Evolutionary conservation across 306 rosid genomes (phyloP), one percentile per base, ranked within the genome.

Genomic region (Erythrophleum fordii): DNA sequence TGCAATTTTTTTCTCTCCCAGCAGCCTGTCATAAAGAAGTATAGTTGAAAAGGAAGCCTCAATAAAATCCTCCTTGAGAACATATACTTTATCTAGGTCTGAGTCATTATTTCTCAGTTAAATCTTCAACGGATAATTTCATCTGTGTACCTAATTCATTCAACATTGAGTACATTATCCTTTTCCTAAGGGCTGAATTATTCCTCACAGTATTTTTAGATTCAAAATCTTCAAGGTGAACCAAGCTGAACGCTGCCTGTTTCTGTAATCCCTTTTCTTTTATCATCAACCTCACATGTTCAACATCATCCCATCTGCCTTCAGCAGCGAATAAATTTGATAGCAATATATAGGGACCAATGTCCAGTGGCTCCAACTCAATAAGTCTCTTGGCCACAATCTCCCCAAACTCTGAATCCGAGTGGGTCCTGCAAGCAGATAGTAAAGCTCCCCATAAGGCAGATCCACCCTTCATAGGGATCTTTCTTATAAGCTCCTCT

Each of bases 221-320:
- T 58, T 74, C 82, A 44, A 79, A 82, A 70, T 90, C 89, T 80
- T 81, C 89, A 56, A 73, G 77, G 25, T 88, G 81, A 85, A 90
- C 83, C 64, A 77, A 62, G 83, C 89, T 87, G 66, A 83, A 81
- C 6, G 87, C 90, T 55, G 77, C 80, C 80, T 71, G 88, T 77
- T 85, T 91, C 75, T 80, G 84, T 45, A 91, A 85, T 18, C 92
- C 80, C 42, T 77, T 88, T 68, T 77, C 88, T 86, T 80, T 87
- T 29, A 85, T 87, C 90, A 84, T 77, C 82, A 79, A 75, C 80
- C 94, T 91, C 62, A 85, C 92, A 60, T n/a, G 61, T 67, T 91
- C 92, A 71, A 91, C 90, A 80, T 87, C 92, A 76, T 75, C 87
- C 94, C 94, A 91, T 82, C 83, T 88, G 81, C 91, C 92, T 87